Evolutionary conservation across 257 asterid species (phyloP).

Genomic region (Thymus mandschuricus): DNA sequence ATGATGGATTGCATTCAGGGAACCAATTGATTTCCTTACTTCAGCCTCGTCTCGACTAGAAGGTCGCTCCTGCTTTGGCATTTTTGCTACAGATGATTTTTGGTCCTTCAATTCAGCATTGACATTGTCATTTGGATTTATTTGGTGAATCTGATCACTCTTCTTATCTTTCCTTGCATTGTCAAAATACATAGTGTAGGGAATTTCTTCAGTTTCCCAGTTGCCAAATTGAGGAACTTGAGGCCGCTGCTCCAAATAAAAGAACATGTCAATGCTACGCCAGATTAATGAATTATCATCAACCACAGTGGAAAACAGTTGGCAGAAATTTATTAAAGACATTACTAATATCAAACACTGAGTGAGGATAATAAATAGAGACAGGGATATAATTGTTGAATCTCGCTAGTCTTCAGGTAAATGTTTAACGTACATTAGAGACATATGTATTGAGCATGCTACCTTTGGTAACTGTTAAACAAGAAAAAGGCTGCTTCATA

Average conservation of each 20-base stretch:
- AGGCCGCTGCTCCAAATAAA: conserved; percentile 45
- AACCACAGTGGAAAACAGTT: background rate
- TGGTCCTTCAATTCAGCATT: conserved; percentile 41
- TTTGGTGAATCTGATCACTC: conserved; percentile 50
- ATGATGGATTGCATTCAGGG: conserved; percentile 39
- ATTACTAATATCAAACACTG: background rate
- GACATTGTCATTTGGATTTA: conserved; percentile 44
- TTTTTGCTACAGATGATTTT: conserved; percentile 42
- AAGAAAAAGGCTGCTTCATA: no score
- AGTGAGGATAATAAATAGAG: background rate
- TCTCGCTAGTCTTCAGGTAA: background rate
- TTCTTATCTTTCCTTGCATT: conserved; percentile 62
- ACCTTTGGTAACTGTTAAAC: background rate
- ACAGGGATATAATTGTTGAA: background rate
- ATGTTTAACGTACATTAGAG: background rate
- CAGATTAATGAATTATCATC: background rate
- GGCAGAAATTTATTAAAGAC: background rate
- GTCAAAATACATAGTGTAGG: conserved; percentile 66
- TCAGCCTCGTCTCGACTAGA: conserved; percentile 50
- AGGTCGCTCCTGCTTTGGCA: conserved; percentile 39
- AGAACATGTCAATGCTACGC: background rate
- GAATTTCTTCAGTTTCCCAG: conserved; percentile 77
- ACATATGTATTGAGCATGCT: background rate
- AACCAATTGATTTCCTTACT: conserved; percentile 41
- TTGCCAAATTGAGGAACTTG: conserved; percentile 76